These are phyloP conservation scores for Pythium scleroteichum DNA, from an alignment of 352 stramenopile species.

Conservation along the genomic window DNA sequence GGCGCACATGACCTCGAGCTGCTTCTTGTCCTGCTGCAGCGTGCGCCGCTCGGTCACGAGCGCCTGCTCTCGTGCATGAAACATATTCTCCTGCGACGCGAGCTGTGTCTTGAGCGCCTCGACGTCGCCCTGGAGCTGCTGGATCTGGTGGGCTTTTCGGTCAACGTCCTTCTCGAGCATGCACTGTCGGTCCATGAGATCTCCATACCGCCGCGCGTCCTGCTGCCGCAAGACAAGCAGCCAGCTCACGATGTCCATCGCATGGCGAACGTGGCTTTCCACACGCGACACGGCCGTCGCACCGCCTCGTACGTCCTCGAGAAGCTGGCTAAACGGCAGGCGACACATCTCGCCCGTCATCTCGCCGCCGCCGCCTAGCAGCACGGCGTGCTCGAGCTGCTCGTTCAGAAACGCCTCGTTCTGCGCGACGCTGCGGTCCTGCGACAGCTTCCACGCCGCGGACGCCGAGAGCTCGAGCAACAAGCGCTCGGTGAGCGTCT, in stretches of 20 bases:
- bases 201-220: conserved; percentile 52
- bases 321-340: conserved; percentile 27
- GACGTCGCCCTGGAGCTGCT: conserved; percentile 46
- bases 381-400: conserved; percentile 50
- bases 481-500: conserved; percentile 19
- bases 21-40: conserved; percentile 64
- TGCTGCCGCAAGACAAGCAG: conserved; percentile 56
- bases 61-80: conserved; percentile 61
- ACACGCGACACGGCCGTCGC: conserved; percentile 24
- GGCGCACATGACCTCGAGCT: conserved; percentile 64
- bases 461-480: conserved; percentile 16
- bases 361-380: conserved; percentile 24
- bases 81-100: conserved; percentile 62
- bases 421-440: conserved; percentile 37
- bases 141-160: conserved; percentile 48
- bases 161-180: conserved; percentile 51
- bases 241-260: conserved; percentile 77
- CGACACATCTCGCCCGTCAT: conserved; percentile 17
- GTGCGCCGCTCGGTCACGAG: conserved; percentile 48
- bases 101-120: conserved; percentile 49
- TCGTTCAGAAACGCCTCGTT: conserved; percentile 68
- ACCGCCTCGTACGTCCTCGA: conserved; percentile 4
- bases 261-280: conserved; percentile 45
- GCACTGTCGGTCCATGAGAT: conserved; percentile 46
- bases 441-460: conserved; percentile 48